Conservation (phyloP, 139 green algal genomes). For the Volvox africanus region DNA sequence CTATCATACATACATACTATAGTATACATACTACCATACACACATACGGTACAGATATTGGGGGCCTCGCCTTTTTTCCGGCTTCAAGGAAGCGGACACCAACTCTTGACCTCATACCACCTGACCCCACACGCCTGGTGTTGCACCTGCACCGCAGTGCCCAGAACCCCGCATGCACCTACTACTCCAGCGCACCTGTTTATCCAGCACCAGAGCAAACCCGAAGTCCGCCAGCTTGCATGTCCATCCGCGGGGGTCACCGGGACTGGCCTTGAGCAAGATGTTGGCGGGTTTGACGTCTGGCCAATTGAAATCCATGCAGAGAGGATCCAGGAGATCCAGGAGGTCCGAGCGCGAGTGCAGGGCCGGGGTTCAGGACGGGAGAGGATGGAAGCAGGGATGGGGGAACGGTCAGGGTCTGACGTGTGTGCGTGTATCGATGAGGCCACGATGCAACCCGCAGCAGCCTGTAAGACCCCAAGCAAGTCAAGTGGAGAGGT, state of each 20-base stretch:
- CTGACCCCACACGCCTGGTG: not conserved
- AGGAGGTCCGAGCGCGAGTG: not conserved
- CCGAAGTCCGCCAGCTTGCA: constrained; percentile 47
- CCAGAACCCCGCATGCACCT: too few relatives aligned
- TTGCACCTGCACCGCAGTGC: too few relatives aligned
- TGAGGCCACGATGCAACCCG: too few relatives aligned
- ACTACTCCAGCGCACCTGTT: not conserved
- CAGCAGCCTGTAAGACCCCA: too few relatives aligned
- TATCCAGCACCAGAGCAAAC: not conserved
- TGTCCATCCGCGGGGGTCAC: constrained; percentile 43
- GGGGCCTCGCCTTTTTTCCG: too few relatives aligned
- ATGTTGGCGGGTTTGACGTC: constrained; percentile 78
- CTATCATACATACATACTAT: too few relatives aligned
- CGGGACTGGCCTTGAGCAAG: constrained; percentile 58
- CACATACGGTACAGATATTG: too few relatives aligned
- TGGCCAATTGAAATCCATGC: not conserved
- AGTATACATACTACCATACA: too few relatives aligned
- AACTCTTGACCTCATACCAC: not conserved
- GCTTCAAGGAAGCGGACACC: not conserved
- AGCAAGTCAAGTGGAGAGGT: too few relatives aligned
- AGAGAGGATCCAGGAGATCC: too few relatives aligned
- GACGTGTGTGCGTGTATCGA: too few relatives aligned
- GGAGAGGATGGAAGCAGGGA: not conserved
- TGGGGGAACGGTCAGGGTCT: not conserved
- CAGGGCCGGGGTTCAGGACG: not conserved